Base-by-base conservation (phyloP, 2,329 filamentous ascomycete species). In the Tolypocladium inflatum region DNA sequence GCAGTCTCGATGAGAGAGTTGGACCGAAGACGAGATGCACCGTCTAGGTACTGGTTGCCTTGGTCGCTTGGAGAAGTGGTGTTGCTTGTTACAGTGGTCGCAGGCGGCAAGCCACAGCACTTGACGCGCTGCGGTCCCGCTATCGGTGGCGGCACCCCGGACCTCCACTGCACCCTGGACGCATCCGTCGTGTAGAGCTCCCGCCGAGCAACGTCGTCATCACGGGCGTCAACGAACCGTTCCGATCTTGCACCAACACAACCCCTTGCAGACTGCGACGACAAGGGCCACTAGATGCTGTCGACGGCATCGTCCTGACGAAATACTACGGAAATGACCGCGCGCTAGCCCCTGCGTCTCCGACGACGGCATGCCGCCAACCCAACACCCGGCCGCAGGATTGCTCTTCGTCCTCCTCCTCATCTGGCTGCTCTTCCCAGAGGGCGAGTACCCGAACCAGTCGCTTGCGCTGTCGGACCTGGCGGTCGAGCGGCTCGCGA, bases 401-500 rank as follows among this genome's bases (percentile, higher is more conserved):
- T 57, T 72, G 35, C 57, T 68, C 45, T 64, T 69, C 52, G 58
- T 70, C 59, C 55, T 72, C 41, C 65, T 72, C 57, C 65, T 80
- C 71, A 63, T 75, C 58, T 75, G 73, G 73, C 63, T 74, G 43
- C 59, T 75, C 42, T 70, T 74, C 39, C 73, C 73, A 11, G 72
- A 72, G 50, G 66, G 66, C 56, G 72, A 74, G 30, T 70, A 69
- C 48, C 67, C 66, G 33, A 65, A 65, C 33, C 68, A 72, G 54
- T 69, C 71, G 23, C 63, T 70, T 2, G 63, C 68, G 4, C 61
- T 70, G 1, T 73, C 73, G 4, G 72, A 73, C 37, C 62, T 75
- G 35, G 71, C 72, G 65, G 51, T 73, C 69, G 55, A 77, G 57
- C 78, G 81, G 13, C 72, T 85, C 19, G 71, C 70, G n/a, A 76